These are phyloP conservation scores for Colletotrichum gigasporum DNA, from an alignment of 2,329 filamentous ascomycete genomes.

Conservation along the genomic window DNA sequence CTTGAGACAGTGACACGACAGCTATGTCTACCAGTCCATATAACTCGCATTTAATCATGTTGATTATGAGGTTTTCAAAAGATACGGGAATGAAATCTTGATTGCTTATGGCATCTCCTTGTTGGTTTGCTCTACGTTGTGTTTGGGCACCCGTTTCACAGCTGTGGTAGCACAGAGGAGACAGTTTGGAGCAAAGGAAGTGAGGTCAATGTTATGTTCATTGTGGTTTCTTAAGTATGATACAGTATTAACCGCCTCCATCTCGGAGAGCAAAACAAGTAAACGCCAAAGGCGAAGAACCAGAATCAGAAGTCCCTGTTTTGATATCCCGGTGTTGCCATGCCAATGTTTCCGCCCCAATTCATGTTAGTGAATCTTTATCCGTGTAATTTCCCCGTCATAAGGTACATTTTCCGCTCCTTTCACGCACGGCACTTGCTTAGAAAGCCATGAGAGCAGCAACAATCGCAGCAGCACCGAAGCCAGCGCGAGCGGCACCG, in stretches of 20 bases:
- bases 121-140: no score
- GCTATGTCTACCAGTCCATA: neutral
- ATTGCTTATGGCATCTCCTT: no score
- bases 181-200: no score
- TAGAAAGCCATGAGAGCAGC: conserved; percentile 28
- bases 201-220: neutral
- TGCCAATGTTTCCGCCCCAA: neutral
- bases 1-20: neutral
- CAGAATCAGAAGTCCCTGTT: neutral
- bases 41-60: no score
- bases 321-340: conserved; percentile 1
- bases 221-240: neutral
- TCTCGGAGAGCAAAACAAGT: neutral
- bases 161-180: no score
- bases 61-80: no score
- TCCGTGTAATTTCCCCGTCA: neutral
- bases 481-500: conserved; percentile 14
- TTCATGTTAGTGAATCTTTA: conserved; percentile 3
- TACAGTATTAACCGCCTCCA: conserved; percentile 3
- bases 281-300: neutral
- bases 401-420: neutral
- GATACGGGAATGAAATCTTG: no score
- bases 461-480: conserved; percentile 24
- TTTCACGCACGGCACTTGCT: neutral
- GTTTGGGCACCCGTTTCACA: no score